Evolutionary conservation across 176 grass and related monocot species (phyloP), one percentile per base, ranked within the genome.

Genomic region (Puccinellia tenuiflora): DNA sequence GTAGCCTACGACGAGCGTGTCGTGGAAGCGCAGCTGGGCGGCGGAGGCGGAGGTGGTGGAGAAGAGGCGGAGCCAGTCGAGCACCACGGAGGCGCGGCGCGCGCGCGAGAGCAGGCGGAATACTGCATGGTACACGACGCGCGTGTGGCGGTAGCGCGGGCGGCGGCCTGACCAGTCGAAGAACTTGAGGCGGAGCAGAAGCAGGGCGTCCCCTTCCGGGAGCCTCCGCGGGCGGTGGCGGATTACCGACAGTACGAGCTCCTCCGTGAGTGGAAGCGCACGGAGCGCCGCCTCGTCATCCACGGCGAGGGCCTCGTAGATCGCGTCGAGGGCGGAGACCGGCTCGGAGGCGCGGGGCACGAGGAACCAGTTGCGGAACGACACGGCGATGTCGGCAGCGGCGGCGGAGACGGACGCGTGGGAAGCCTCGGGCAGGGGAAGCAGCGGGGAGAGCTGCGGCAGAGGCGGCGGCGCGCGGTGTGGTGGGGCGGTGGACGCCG

Each of bases 41-140:
- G 69, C 10, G 18, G 50, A 25, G 2, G 84, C 3, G 67, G 66
- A 4, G 20, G 76, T 48, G 69, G 79, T 79, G 85, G 89, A 75
- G 85, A 99, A 98, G 83, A 88, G 80, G 86, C 86, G 88, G 73
- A 98, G 96, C 96, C 96, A 98, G 59, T 95, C 83, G 52, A 93
- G 85, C 61, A 98, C 48, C 24, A 95, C 62, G 53, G 89, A 42
- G 61, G 85, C 40, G 69, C 83, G 85, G 66, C 84, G 80, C 17
- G 85, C 83, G 67, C 67, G 81, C 13, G 78, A 31, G 69, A 98
- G 85, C 22, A 93, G 87, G 39, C 80, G 73, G 78, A 98, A 95
- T 61, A 98, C 24, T 2, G 87, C 59, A 59, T 87, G 91, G 83
- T 95, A 98, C 6, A 92, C 68, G 22, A 68, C 79, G 28, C 89